These are phyloP conservation scores for Xylariaceae sp. DNA, from an alignment of 2,329 filamentous ascomycete species.

Conservation along the genomic window DNA sequence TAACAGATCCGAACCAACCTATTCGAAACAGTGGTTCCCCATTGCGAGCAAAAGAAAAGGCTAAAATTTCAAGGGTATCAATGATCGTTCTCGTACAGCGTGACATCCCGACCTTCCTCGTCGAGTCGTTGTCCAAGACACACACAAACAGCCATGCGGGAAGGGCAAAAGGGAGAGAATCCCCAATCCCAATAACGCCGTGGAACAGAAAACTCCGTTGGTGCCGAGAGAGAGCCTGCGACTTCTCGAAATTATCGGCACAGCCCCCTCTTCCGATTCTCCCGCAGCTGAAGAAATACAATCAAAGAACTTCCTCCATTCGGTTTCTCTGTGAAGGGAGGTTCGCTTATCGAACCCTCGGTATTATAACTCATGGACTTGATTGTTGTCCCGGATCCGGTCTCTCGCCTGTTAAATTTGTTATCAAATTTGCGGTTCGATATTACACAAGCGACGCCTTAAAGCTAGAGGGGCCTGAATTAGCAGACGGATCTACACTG, in stretches of 20 bases:
- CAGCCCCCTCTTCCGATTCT: neutral
- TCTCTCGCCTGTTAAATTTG: too few relatives aligned
- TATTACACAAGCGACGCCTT: neutral
- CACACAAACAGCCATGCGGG: neutral
- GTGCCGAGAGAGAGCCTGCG: neutral
- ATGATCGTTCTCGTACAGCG: neutral
- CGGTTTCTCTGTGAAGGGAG: neutral
- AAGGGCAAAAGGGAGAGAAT: neutral
- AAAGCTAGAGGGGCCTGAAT: neutral
- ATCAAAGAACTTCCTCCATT: neutral
- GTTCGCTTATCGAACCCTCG: neutral
- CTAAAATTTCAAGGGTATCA: neutral
- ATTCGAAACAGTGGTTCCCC: neutral
- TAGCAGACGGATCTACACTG: neutral
- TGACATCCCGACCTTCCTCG: neutral
- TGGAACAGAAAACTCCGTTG: neutral
- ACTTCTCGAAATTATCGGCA: neutral
- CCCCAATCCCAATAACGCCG: neutral
- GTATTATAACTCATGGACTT: neutral
- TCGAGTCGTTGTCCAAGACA: neutral
- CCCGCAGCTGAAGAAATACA: neutral
- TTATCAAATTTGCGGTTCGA: too few relatives aligned
- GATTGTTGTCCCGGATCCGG: too few relatives aligned
- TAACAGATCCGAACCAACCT: neutral
- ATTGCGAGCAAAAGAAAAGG: neutral